Conservation (phyloP, 371 early-diverging fungal species). For the Saksenaea oblongispora region DNA sequence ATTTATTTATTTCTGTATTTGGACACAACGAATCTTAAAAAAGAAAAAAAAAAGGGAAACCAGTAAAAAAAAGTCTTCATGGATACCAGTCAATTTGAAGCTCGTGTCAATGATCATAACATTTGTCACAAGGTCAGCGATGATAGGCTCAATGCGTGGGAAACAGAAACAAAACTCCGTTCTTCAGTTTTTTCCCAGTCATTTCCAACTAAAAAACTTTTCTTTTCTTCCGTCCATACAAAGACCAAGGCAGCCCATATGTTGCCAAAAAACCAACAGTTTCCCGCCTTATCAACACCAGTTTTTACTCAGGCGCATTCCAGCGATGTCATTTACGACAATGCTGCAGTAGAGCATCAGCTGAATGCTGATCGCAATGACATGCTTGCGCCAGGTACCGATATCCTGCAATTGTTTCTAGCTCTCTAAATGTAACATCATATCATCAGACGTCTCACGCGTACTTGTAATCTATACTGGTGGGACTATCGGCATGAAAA, state of each 20-base stretch:
- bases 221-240: no score
- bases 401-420: neutral
- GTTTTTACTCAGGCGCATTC: constrained; percentile 7
- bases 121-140: no score
- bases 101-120: no score
- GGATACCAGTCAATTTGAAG: no score
- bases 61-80: no score
- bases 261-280: neutral
- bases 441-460: constrained; percentile 67
- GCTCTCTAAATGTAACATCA: neutral
- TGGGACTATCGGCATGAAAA: constrained; percentile 96
- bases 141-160: no score
- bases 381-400: constrained; percentile 52
- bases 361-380: constrained; percentile 49
- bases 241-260: neutral
- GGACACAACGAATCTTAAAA: neutral
- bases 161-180: no score
- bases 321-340: constrained; percentile 31
- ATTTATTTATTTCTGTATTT: neutral
- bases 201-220: no score
- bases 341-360: constrained; percentile 51
- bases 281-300: neutral
- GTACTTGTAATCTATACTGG: constrained; percentile 94
- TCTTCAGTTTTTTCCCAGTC: no score
- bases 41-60: no score